Conservation (phyloP, 768 basidiomycete genomes). For the Russula ochroleuca region DNA sequence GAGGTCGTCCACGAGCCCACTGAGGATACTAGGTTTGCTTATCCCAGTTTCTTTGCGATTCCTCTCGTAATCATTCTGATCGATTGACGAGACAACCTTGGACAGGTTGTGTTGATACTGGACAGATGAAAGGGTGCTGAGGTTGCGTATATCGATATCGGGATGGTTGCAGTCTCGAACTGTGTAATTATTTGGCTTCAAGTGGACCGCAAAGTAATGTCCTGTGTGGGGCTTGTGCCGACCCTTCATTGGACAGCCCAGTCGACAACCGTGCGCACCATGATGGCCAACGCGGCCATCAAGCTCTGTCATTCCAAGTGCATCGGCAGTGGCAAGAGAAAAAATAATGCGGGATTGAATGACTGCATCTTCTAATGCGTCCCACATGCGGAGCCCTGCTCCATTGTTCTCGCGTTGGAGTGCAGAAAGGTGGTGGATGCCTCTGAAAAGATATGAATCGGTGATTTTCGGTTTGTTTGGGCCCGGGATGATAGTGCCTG, state of each 20-base stretch:
- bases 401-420: background rate
- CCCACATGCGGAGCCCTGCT: background rate
- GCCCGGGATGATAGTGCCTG: background rate
- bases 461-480: background rate
- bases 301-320: background rate
- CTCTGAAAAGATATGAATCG: background rate
- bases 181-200: background rate
- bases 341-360: background rate
- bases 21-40: background rate
- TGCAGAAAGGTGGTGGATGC: background rate
- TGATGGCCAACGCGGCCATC: background rate
- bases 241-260: background rate
- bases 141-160: background rate
- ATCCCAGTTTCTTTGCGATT: background rate
- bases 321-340: background rate
- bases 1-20: background rate
- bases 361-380: background rate
- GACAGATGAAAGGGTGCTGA: background rate
- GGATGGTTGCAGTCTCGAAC: background rate
- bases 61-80: background rate
- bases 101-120: background rate
- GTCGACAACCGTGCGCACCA: background rate
- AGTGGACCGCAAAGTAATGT: background rate
- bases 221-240: background rate
- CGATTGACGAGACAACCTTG: background rate